Evolutionary conservation across 2,329 filamentous ascomycete species (phyloP), one percentile per base, ranked within the genome.

Genomic region (Albifimbria verrucaria): DNA sequence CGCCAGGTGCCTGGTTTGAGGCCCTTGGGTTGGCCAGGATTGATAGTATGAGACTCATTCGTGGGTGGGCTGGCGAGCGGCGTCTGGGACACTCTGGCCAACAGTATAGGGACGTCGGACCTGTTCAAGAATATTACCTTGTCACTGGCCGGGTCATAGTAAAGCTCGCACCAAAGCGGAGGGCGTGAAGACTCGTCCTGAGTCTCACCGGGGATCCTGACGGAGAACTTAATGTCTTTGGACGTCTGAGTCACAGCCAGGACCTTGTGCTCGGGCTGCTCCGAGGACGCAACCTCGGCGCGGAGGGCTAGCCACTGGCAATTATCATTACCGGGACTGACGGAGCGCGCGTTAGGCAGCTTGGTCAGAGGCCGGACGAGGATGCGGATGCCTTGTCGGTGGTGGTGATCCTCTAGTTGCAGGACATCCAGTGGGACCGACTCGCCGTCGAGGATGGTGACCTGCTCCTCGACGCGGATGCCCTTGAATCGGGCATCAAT

Each of bases 241-340:
- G 76, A 73, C 5, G 81, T 84, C 70, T 85, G 81, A 59, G 80
- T 82, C 62, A 85, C 81, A 32, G 81, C 81, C 23, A 85, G 67
- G 47, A 84, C 81, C 62, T 77, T 80, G 65, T 82, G 77, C 56
- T 76, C 73, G n/a, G 78, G 74, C 62, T 77, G 72, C n/a, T 78
- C 74, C 41, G 77, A 65, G 18, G 77, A 75, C 36, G 78, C 73
- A 36, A 79, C 74, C 62, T 83, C 79, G 55, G 80, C 77, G 52
- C 77, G 79, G 49, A 84, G 69, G 17, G 77, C 78, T 17, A 84
- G 68, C 78, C 80, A 83, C 62, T 78, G 76, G 63, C 78, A 80
- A 66, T 78, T 83, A 48, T 82, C 77, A 63, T 72, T 79, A 23
- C 77, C 79, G 21, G 80, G 80, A 57, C 79, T 82, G 48, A 83